These are phyloP conservation scores for Trichoderma aggressivum DNA, from an alignment of 2,329 filamentous ascomycete genomes.

Conservation along the genomic window DNA sequence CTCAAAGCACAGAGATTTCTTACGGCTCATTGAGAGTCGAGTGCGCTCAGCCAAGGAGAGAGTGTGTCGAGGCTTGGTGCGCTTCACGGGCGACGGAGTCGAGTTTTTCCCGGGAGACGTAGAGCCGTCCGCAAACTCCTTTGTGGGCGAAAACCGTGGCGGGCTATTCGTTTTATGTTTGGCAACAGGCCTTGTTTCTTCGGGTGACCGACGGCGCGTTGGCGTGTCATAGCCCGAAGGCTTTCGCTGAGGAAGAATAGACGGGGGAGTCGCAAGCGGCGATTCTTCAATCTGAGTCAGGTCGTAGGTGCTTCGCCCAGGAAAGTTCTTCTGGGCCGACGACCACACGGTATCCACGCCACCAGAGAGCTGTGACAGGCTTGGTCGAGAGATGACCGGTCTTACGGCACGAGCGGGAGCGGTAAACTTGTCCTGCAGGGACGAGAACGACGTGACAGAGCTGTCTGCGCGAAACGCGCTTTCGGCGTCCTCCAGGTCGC, in stretches of 20 bases:
- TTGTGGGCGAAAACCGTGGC: slow-evolving; percentile 38
- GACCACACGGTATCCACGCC: not conserved
- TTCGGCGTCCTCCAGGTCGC: slow-evolving; percentile 50
- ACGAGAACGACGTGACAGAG: slow-evolving; percentile 26
- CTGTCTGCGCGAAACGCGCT: slow-evolving; percentile 21
- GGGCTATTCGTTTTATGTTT: not conserved
- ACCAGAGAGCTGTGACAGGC: slow-evolving; percentile 8
- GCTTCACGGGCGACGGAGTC: slow-evolving; percentile 57
- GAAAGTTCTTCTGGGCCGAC: slow-evolving; percentile 15
- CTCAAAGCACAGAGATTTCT: slow-evolving; percentile 40
- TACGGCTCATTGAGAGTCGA: slow-evolving; percentile 71
- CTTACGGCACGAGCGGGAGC: slow-evolving; percentile 25
- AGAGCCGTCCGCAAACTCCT: slow-evolving; percentile 52
- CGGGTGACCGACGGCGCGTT: not conserved
- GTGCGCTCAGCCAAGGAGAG: slow-evolving; percentile 75
- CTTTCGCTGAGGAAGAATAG: not conserved
- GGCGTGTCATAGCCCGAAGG: not conserved
- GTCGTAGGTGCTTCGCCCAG: slow-evolving; percentile 18
- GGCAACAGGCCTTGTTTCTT: not conserved
- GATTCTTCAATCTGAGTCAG: slow-evolving; percentile 18
- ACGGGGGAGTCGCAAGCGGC: slow-evolving; percentile 3
- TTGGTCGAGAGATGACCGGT: slow-evolving; percentile 27
- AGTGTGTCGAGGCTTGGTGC: slow-evolving; percentile 47
- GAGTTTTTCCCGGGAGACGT: slow-evolving; percentile 48
- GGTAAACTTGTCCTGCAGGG: slow-evolving; percentile 24